Conservation (phyloP, 208 protist genomes). For the Acanthamoeba castellanii region DNA sequence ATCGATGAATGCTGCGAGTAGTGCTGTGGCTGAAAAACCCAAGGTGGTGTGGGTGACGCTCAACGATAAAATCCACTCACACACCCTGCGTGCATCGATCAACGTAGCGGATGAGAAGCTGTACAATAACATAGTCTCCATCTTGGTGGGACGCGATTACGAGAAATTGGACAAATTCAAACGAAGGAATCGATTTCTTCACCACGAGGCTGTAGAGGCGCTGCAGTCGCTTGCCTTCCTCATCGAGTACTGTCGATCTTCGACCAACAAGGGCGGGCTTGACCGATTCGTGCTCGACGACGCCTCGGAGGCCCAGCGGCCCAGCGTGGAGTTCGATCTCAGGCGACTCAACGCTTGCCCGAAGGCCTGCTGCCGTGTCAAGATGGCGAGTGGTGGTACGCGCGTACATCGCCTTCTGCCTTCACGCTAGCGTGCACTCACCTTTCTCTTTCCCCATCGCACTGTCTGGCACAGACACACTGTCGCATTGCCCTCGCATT, state of each 20-base stretch:
- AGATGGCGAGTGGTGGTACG: not conserved
- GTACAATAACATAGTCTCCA: slow-evolving; percentile 13
- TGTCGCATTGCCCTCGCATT: not conserved
- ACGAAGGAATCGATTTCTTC: not conserved
- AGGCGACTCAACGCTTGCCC: not conserved
- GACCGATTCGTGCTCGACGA: not conserved
- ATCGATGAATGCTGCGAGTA: not conserved
- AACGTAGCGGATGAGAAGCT: not conserved
- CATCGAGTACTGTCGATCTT: slow-evolving; percentile 5
- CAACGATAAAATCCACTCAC: not conserved
- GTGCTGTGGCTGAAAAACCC: not conserved
- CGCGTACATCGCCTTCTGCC: not conserved
- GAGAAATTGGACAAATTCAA: slow-evolving; percentile 27
- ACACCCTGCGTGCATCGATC: not conserved
- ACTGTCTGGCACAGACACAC: not conserved
- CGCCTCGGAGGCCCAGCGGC: not conserved
- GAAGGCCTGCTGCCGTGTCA: slow-evolving; percentile 4
- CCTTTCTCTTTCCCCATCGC: not conserved
- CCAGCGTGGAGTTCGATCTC: not conserved
- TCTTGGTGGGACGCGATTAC: slow-evolving; percentile 18
- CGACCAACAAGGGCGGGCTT: not conserved
- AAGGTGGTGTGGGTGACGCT: slow-evolving; percentile 55
- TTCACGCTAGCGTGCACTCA: not conserved
- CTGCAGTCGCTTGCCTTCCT: slow-evolving; percentile 30
- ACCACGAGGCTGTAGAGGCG: not conserved